Percentiles rank a stretch among this genome's conserved stretches.
These are phyloP conservation scores for Coffea canephora DNA, from an alignment of 257 asterid genomes.

Conservation along the genomic window DNA sequence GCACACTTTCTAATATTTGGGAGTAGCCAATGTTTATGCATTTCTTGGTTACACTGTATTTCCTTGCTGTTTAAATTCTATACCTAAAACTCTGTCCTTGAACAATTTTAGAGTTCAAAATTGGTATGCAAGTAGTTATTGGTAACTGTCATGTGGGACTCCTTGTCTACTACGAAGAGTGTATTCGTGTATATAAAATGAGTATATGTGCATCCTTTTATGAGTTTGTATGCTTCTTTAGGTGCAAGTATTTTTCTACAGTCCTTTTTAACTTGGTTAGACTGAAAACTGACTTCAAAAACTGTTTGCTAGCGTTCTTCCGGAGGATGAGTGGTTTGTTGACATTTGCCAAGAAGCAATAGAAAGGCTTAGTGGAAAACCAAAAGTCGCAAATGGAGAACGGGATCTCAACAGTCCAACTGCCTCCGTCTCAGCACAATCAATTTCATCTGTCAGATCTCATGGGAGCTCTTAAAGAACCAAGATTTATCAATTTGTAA, in stretches of 20 bases:
- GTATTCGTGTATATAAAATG: background rate
- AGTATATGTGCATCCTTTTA: background rate
- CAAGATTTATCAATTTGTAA: constrained; percentile 17
- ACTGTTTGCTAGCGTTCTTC: constrained; percentile 64
- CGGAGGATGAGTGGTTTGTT: constrained; percentile 89
- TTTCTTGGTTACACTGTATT: background rate
- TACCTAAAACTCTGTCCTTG: background rate
- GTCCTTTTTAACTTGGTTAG: background rate
- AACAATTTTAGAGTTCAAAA: background rate
- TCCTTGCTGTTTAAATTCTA: background rate
- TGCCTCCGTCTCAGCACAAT: constrained; percentile 97
- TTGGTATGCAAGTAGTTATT: background rate
- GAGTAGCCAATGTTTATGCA: background rate
- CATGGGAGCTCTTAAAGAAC: constrained; percentile 78
- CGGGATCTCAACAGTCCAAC: constrained; percentile 92
- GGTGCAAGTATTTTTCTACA: background rate
- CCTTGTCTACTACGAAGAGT: background rate
- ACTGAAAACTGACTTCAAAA: constrained; percentile 8
- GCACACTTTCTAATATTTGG: background rate
- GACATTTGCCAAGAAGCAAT: constrained; percentile 85
- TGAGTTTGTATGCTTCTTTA: background rate
- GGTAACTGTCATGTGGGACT: background rate
- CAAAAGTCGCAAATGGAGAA: constrained; percentile 76
- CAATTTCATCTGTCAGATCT: constrained; percentile 83
- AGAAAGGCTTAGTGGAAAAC: constrained; percentile 88